Evolutionary conservation across 2,329 filamentous ascomycete species (phyloP), one percentile per base, ranked within the genome.

Genomic region (Samsoniella hepiali): DNA sequence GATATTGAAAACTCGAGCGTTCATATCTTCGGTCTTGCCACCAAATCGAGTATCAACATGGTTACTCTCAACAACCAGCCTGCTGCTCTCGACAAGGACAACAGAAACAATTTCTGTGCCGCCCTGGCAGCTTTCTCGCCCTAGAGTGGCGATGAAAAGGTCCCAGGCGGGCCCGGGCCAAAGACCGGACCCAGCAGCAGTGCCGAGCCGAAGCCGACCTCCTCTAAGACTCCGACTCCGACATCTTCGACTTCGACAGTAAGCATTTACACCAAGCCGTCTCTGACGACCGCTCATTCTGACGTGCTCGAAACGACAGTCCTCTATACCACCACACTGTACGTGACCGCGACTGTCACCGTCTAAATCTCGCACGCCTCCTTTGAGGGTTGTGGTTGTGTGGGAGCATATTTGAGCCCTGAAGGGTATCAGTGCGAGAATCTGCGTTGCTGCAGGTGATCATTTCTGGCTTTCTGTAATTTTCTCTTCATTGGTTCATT

Each of bases 41-140:
- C 90, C 66, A 92, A 92, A 80, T 89, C 89, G 3, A 82, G 86
- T 29, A 79, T 83, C 58, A 91, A 91, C 76, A 92, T 93, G 88
- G 77, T 93, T 65, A 87, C 83, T 1, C 72, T 88, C 22, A 78
- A 89, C 68, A 86, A 86, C 45, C 68, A 80, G 70, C 75, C 78
- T 15, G 77, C 77, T 1, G 84, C 82, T 55, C 72, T 84, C 5
- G 85, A 88, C 68, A 75, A 73, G 58, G 85, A 89, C 73, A 89
- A 90, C 76, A 78, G 84, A 63, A 88, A 86, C 74, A 86, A 81
- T 68, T 90, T 87, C 70, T 88, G 86, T 68, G 85, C 84, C 5
- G 84, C 85, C 32, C 75, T 90, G 64, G 84, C 84, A 32, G 69
- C 79, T 57, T 87, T 87, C 72, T 66, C 66, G 57, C 63, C 69